Base-by-base conservation (phyloP, 164 flowering plant species). In the Litsea cubeba region DNA sequence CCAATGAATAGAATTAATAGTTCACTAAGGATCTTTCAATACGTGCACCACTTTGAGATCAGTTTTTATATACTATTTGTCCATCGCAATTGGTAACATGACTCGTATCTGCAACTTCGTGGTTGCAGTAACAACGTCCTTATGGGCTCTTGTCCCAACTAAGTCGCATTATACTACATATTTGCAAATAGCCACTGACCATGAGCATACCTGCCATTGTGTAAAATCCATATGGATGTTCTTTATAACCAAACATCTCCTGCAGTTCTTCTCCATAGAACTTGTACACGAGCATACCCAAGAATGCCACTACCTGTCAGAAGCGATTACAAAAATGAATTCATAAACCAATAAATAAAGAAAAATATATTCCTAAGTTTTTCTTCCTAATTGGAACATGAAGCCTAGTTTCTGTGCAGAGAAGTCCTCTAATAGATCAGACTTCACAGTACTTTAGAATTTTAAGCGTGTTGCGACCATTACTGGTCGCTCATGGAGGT, bases 211-310 rank as follows among this genome's bases (percentile, higher is more conserved):
- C 99, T 62, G 97, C 99, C 95, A 94, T 89, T 12, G 89, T 79
- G 75, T 96, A 96, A 81, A 96, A 94, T 46, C 88, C 99, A 83
- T 92, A 92, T 18, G 98, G 99, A 79, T 96, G 98, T 78, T 96
- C 97, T 74, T 90, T 97, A 81, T 96, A 96, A 65, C 97, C 99
- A 88, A 96, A 96, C 98, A 96, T 96, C 83, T 96, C 98, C 71
- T 91, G 87, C 65, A 96, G 84, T 76, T 96, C 97, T 70, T 90
- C 97, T 2, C 98, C 99, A 75, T 96, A 94, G 71, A 91, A 94
- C 74, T 92, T 94, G 89, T 96, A 96, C 25, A 96, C 91, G 69
- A 96, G 86, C 84, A 96, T 81, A 71, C 97, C 98, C 84, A 96
- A 81, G 78, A 84, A 88, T 77, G 97, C 93, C 68, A 95, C 98